Evolutionary conservation across 2,329 filamentous ascomycete species (phyloP).

Genomic region (Colletotrichum eleusines): DNA sequence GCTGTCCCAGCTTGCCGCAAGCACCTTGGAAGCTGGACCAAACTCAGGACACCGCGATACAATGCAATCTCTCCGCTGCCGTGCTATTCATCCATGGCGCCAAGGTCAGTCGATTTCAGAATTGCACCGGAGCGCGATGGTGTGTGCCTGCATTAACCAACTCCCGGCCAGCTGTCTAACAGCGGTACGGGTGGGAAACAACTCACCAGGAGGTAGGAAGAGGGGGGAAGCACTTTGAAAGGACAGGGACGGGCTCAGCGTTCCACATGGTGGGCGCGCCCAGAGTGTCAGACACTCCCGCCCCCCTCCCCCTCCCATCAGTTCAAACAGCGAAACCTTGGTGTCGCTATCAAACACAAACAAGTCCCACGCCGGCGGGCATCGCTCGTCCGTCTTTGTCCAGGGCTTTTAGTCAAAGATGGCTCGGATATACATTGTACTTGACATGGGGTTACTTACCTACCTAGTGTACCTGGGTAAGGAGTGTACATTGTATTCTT

Average conservation of each 20-base stretch:
- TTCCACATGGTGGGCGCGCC: constrained; percentile 3
- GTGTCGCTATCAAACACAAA: constrained; percentile 14
- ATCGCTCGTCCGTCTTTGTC: not conserved
- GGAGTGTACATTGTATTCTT: not conserved
- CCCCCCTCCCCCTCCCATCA: not conserved
- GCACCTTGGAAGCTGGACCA: not conserved
- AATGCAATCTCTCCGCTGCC: constrained; percentile 1
- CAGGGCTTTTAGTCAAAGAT: not conserved
- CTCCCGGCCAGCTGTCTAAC: not conserved
- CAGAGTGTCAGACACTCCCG: constrained; percentile 4
- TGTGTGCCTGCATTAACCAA: not conserved
- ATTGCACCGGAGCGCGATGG: not conserved
- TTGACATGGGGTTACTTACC: not conserved
- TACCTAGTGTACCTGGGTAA: not conserved
- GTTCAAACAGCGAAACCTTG: constrained; percentile 13
- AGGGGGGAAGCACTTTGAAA: not conserved
- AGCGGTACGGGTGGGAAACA: not conserved
- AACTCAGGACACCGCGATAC: not conserved
- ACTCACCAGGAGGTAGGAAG: not conserved
- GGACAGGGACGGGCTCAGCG: not conserved
- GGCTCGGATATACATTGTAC: not conserved
- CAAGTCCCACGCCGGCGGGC: not conserved
- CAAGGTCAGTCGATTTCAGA: not conserved
- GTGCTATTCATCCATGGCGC: not conserved
- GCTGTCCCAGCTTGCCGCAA: not conserved